Conservation (phyloP, 106 monocot genomes). For the Acorus calamus region DNA sequence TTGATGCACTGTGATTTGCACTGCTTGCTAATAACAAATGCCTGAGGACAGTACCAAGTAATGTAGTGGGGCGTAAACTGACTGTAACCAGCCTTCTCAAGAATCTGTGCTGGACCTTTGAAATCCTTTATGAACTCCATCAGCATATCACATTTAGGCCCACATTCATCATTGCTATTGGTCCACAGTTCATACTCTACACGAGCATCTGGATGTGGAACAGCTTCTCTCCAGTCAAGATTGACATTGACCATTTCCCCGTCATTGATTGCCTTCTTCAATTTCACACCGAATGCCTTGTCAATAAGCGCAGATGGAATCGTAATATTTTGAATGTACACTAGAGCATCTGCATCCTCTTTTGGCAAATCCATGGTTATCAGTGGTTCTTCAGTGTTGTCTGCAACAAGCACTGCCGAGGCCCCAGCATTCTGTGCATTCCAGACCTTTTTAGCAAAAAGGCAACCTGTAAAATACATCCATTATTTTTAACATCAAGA, state of each 20-base stretch:
- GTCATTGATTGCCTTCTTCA: slow-evolving; percentile 57
- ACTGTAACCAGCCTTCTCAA: slow-evolving; percentile 81
- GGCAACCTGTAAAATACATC: slow-evolving; percentile 43
- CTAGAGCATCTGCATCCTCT: slow-evolving; percentile 71
- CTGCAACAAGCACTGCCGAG: slow-evolving; percentile 84
- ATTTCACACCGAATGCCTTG: slow-evolving; percentile 60
- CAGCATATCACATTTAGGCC: slow-evolving; percentile 86
- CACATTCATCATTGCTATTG: slow-evolving; percentile 98
- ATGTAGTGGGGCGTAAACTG: slow-evolving; percentile 99
- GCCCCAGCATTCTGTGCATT: slow-evolving; percentile 89
- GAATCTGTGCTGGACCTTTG: slow-evolving; percentile 83
- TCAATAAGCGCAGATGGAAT: slow-evolving; percentile 91
- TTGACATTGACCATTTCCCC: slow-evolving; percentile 94
- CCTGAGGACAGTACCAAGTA: slow-evolving; percentile 91
- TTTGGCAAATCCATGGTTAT: slow-evolving; percentile 95
- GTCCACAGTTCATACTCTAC: slow-evolving; percentile 98
- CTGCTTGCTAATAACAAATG: slow-evolving; percentile 84
- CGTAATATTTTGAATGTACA: slow-evolving; percentile 81
- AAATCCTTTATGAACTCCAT: slow-evolving; percentile 85
- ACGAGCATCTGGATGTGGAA: slow-evolving; percentile 95
- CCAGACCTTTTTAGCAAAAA: slow-evolving; percentile 91
- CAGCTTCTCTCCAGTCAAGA: slow-evolving; percentile 96
- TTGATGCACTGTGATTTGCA: slow-evolving; percentile 97
- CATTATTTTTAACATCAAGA: too few species aligned
- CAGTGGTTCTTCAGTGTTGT: slow-evolving; percentile 78